These are phyloP conservation scores for Pythium coloratum DNA, from an alignment of 352 stramenopile genomes.

Conservation along the genomic window DNA sequence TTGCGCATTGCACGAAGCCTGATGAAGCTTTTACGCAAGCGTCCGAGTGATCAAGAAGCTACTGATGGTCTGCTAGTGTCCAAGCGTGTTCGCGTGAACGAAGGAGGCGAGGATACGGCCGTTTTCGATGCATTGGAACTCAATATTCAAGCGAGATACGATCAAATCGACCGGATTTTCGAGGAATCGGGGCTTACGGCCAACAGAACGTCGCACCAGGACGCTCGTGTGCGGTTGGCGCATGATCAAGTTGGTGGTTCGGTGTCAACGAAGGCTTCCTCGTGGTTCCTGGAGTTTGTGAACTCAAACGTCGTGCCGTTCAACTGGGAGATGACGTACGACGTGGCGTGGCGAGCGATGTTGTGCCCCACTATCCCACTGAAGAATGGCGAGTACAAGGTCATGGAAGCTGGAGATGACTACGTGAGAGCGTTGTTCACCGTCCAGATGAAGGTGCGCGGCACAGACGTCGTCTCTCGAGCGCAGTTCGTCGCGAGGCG, in stretches of 20 bases:
- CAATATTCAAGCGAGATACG: neutral
- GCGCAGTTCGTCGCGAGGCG: slow-evolving; percentile 9
- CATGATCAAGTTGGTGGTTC: neutral
- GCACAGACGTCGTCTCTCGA: slow-evolving; percentile 2
- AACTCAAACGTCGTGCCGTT: slow-evolving; percentile 18
- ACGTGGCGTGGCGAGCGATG: slow-evolving; percentile 16
- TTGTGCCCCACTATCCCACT: slow-evolving; percentile 1
- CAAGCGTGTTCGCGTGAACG: neutral
- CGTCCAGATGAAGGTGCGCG: slow-evolving; percentile 9
- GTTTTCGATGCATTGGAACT: slow-evolving; percentile 2
- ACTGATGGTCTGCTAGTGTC: neutral
- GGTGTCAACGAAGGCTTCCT: neutral
- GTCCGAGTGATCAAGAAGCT: neutral
- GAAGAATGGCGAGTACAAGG: slow-evolving; percentile 8
- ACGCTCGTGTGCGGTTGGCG: slow-evolving; percentile 4
- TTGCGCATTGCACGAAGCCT: slow-evolving; percentile 2
- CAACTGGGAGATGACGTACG: neutral
- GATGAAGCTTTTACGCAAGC: slow-evolving; percentile 17
- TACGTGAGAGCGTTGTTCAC: slow-evolving; percentile 13
- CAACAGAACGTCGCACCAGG: slow-evolving; percentile 3
- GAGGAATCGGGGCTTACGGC: slow-evolving; percentile 1
- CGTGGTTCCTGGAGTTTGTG: slow-evolving; percentile 14
- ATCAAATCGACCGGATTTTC: neutral
- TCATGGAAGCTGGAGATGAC: slow-evolving; percentile 6
- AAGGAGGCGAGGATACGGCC: neutral